Percentiles rank a stretch among this genome's conserved stretches.
Conservation (phyloP, 495 filamentous ascomycete species). For the Penicillium malachiteum region DNA sequence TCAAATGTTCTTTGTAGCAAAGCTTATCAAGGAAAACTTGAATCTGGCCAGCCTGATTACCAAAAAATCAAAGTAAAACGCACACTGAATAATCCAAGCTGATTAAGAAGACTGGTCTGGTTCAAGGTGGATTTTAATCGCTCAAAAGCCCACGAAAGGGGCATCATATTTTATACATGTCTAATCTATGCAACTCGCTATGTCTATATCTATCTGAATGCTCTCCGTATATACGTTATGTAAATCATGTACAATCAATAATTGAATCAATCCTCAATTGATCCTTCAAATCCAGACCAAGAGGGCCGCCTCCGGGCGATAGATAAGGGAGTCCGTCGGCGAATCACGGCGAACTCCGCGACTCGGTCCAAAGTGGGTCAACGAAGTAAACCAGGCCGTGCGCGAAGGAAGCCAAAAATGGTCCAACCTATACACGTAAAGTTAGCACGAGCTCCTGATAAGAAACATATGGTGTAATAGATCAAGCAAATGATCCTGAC, state of each 20-base stretch:
- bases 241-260: neutral
- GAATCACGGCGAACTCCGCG: slow-evolving; percentile 20
- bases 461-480: neutral
- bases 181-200: neutral
- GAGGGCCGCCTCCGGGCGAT: slow-evolving; percentile 13
- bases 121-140: no score
- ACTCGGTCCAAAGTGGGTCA: slow-evolving; percentile 30
- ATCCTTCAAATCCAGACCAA: neutral
- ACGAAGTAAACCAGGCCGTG: slow-evolving; percentile 32
- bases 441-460: slow-evolving; percentile 12
- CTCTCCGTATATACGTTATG: neutral
- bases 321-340: neutral
- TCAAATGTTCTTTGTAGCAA: no score
- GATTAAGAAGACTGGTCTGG: no score
- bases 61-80: no score
- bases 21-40: no score
- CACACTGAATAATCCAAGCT: no score
- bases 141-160: neutral
- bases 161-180: neutral
- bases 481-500: neutral
- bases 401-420: slow-evolving; percentile 24
- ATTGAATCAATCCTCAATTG: slow-evolving; percentile 1
- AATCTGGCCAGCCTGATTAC: no score
- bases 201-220: neutral
- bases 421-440: slow-evolving; percentile 23